Base-by-base conservation (phyloP, 2,329 filamentous ascomycete genomes). In the Biscogniauxia marginata region DNA sequence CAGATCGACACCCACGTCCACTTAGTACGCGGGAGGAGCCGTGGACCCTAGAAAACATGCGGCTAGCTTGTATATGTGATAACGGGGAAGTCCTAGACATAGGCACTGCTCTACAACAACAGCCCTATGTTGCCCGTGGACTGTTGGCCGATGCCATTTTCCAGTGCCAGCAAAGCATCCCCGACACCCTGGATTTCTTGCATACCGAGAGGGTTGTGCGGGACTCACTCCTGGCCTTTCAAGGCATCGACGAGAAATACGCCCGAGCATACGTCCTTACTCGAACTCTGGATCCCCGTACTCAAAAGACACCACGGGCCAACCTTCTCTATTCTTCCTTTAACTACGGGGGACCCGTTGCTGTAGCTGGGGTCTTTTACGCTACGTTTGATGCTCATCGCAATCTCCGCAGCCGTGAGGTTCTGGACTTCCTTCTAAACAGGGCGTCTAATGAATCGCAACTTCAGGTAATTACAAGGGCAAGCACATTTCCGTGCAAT, bases 331-430 rank as follows among this genome's bases (percentile, higher is more conserved):
- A 20, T 7, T 25, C 39, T 8, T 43, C 56, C 13, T 50, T 58
- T 20, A 5, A 45, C 7, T 34, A 39, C 25, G 53, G 56, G 8
- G 53, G 56, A 2, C 52, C 53, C 11, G n/a, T 58, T 22, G 50
- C 53, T 13, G 18, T 53, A 7, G 19, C 46, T 6, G 49, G 49
- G n/a, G 47, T 55, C 30, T 55, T 53, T 44, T 55, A 58, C 30
- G 49, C 56, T 34, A 58, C 56, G 7, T 24, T 54, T 19, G 46
- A 55, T 21, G 56, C 49, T 16, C 45, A 55, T 39, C 53, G 56
- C 23, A 55, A 58, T 44, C 22, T 22, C 7, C 39, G 20, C 19
- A 55, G 23, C 49, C 56, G 56, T 23, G 52, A 55, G 30, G 50
- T 25, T 16, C 47, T 58, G 46, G 52, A 58, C n/a, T 48, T 58